These are phyloP conservation scores for Candida boleticola DNA, from an alignment of 805 yeast species.

Conservation along the genomic window DNA sequence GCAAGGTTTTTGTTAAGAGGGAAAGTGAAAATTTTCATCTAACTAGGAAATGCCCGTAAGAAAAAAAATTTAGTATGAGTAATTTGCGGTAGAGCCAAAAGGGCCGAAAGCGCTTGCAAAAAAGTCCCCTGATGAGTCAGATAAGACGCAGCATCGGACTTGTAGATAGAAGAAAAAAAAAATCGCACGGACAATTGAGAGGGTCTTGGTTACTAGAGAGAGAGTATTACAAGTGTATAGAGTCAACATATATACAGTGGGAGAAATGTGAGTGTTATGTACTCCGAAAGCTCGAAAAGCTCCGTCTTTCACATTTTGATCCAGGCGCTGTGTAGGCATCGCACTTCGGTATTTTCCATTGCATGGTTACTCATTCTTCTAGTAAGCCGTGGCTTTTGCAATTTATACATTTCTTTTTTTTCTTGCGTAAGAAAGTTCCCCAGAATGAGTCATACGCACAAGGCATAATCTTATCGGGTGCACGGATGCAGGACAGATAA, in stretches of 20 bases:
- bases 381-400: not conserved
- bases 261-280: no score
- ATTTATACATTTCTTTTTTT: no score
- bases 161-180: not conserved
- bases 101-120: not conserved
- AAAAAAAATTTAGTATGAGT: not conserved
- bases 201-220: no score
- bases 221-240: no score
- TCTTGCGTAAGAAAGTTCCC: not conserved
- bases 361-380: no score
- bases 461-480: not conserved
- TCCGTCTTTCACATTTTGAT: no score
- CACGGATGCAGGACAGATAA: not conserved
- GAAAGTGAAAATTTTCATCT: not conserved
- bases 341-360: no score
- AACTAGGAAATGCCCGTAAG: not conserved
- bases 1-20: not conserved
- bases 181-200: no score
- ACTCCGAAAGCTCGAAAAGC: no score
- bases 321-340: no score
- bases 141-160: not conserved
- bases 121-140: not conserved
- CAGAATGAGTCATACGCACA: conserved; percentile 2
- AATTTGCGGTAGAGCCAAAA: not conserved
- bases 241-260: no score